Percentiles rank a stretch among this genome's conserved stretches.
Conservation (phyloP, 805 yeast species). For the Kuraishia piskuri region DNA sequence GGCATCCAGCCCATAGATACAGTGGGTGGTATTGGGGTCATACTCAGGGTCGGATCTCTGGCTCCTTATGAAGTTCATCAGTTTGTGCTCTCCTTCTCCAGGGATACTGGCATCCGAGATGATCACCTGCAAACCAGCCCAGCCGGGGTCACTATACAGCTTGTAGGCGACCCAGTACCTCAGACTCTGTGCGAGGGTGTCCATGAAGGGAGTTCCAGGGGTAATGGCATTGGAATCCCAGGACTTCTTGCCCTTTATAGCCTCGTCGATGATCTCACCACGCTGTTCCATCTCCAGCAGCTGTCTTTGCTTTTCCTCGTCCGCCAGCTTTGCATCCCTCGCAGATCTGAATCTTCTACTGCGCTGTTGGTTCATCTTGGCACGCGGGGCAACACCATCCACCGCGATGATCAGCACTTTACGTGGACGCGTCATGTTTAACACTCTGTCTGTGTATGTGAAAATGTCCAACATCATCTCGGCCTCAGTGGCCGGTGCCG, state of each 20-base stretch:
- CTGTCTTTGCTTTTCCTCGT: constrained; percentile 59
- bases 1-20: constrained; percentile 96
- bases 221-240: constrained; percentile 98
- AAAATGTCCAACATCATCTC: constrained; percentile 95
- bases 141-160: constrained; percentile 81
- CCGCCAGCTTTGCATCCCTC: constrained; percentile 75
- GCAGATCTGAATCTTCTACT: constrained; percentile 91
- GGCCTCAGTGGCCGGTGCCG: constrained; percentile 93
- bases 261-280: constrained; percentile 72
- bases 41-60: constrained; percentile 83
- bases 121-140: constrained; percentile 84
- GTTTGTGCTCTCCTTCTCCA: constrained; percentile 98
- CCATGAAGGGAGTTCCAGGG: constrained; percentile 99
- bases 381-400: constrained; percentile 98
- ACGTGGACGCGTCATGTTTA: constrained; percentile 91
- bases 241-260: constrained; percentile 61
- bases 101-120: constrained; percentile 96
- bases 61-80: constrained; percentile 90
- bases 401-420: constrained; percentile 91
- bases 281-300: constrained; percentile 48
- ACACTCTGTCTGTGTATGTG: constrained; percentile 84
- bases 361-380: constrained; percentile 96
- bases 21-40: constrained; percentile 90
- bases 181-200: constrained; percentile 69
- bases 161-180: constrained; percentile 92